Conservation (phyloP, 345 rosid species). For the Abelmoschus esculentus region DNA sequence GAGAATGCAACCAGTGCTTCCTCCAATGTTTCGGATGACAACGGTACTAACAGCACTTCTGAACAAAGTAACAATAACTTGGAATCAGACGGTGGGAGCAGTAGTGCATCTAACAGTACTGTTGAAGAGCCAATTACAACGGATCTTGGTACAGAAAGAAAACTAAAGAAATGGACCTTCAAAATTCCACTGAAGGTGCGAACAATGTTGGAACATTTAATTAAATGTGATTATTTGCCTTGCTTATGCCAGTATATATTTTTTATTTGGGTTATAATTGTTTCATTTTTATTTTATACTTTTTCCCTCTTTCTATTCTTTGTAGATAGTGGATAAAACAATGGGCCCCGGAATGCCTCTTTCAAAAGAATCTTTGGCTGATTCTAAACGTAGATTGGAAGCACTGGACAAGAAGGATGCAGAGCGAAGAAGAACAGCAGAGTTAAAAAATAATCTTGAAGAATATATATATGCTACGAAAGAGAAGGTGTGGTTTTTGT, state of each 20-base stretch:
- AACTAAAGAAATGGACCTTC: conserved; percentile 73
- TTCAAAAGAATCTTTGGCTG: conserved; percentile 55
- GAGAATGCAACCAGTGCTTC: conserved; percentile 61
- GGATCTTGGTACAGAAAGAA: conserved; percentile 60
- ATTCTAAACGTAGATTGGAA: conserved; percentile 68
- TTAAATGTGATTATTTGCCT: background rate
- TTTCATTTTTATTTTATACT: background rate
- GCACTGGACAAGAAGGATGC: conserved; percentile 75
- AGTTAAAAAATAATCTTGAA: conserved; percentile 87
- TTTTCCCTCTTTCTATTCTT: conserved; percentile 1
- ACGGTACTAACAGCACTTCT: conserved; percentile 33
- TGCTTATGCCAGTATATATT: conserved; percentile 3
- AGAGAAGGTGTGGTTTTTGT: conserved; percentile 54
- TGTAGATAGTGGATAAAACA: conserved; percentile 71
- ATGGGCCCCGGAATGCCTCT: conserved; percentile 71
- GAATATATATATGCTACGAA: conserved; percentile 89
- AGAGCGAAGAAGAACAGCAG: conserved; percentile 91
- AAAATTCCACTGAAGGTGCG: conserved; percentile 80
- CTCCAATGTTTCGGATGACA: conserved; percentile 43
- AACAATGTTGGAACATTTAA: conserved; percentile 7
- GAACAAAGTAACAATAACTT: conserved; percentile 46
- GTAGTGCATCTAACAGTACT: conserved; percentile 27
- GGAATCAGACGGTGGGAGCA: conserved; percentile 37
- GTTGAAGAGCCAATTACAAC: conserved; percentile 40
- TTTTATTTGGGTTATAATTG: background rate